These are phyloP conservation scores for Mycena pura DNA, from an alignment of 768 basidiomycete species.

Conservation along the genomic window DNA sequence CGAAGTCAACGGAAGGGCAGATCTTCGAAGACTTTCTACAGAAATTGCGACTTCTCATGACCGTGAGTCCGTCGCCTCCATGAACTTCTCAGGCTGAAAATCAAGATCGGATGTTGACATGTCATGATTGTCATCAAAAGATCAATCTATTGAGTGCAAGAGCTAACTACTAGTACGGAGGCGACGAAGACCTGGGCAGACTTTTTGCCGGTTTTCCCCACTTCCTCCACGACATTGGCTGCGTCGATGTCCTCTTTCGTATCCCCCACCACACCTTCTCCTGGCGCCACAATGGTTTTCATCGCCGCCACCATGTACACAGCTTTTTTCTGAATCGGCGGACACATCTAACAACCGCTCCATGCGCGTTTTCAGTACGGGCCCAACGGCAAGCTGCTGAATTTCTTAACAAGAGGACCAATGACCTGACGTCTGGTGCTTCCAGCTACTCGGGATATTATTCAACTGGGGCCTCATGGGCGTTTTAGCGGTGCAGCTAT, in stretches of 20 bases:
- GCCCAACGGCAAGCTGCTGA: constrained; percentile 13
- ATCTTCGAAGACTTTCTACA: background rate
- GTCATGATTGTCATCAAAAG: constrained; percentile 3
- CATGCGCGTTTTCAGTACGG: constrained; percentile 11
- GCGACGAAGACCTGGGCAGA: constrained; percentile 3
- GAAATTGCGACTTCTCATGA: constrained; percentile 1
- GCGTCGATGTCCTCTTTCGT: constrained; percentile 9
- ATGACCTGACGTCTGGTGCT: background rate
- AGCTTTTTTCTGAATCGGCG: background rate
- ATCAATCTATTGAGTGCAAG: constrained; percentile 4
- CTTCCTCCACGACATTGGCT: constrained; percentile 11
- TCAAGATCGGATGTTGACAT: constrained; percentile 12
- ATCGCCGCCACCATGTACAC: constrained; percentile 4
- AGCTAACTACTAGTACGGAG: constrained; percentile 14
- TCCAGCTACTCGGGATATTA: constrained; percentile 8
- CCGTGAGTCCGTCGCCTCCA: constrained; percentile 5
- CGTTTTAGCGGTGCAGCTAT: constrained; percentile 15
- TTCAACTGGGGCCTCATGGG: constrained; percentile 21
- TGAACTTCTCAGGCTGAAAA: constrained; percentile 10
- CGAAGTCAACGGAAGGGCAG: background rate
- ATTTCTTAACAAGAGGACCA: background rate
- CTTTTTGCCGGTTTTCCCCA: constrained; percentile 1
- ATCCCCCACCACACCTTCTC: constrained; percentile 4
- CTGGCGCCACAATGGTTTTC: constrained; percentile 11
- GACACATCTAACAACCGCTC: background rate